Evolutionary conservation across 352 stramenopile species (phyloP), one percentile per base, ranked within the genome.

Genomic region (Phytophthora lateralis): DNA sequence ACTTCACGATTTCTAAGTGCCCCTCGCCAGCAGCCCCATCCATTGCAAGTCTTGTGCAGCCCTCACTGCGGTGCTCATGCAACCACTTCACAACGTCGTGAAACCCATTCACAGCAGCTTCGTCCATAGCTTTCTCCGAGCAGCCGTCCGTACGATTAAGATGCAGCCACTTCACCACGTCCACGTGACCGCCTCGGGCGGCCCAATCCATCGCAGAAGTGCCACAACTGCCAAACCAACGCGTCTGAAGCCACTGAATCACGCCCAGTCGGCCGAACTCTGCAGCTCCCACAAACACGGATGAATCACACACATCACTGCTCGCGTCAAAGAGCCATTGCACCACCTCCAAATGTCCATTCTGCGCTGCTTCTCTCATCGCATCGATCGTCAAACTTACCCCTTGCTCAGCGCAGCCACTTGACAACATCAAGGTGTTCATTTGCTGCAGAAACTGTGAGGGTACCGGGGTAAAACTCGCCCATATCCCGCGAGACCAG

Each of bases 351-450:
- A 49, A 45, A 32, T 63, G 47, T 0, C 51, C 47, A 45, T 63
- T 41, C 12, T 45, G 10, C 1, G 47, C 52, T 0, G 64, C 58
- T 5, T 57, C 32, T 41, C 30, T 38, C 21, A 63, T 60, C 12
- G 37, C 39, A 10, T 47, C 37, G 11, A 27, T 26, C 0, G 48
- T 57, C n/a, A 62, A 10, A 2, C 11, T 18, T 1, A 62, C 12
- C 0, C 17, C 18, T 14, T n/a, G 42, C 5, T 73, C 24, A 10
- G 4, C 32, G 24, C 15, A 69, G 37, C 59, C 59, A 69, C 44
- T 73, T 64, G 43, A 69, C 41, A 4, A 61, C 48, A 15, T 62
- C 49, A 7, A 73, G 44, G 29, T 70, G 48, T 6, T 42, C 61
- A 2, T 55, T 21, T 20, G 43, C 37, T 38, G 63, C 57, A 14